Conservation (phyloP, 2,329 filamentous ascomycete species). For the Zopfia rhizophila region DNA sequence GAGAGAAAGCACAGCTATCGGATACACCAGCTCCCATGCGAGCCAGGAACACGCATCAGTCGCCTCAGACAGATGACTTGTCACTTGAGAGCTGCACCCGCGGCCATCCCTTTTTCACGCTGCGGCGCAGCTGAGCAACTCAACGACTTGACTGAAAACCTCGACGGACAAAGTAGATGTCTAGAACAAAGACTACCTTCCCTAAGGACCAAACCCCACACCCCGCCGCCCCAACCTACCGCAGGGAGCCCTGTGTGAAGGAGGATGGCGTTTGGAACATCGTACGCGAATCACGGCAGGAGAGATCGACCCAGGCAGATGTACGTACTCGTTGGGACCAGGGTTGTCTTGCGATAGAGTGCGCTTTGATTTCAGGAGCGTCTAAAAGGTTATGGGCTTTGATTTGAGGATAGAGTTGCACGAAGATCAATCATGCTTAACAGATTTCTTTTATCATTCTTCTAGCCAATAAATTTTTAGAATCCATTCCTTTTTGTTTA, state of each 20-base stretch:
- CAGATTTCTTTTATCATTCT: conserved; percentile 17
- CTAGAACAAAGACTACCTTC: conserved; percentile 4
- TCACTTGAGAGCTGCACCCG: conserved; percentile 9
- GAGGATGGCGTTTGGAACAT: background rate
- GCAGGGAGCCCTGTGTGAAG: conserved; percentile 5
- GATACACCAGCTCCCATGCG: background rate
- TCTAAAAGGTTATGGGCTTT: background rate
- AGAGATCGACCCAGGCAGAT: conserved; percentile 4
- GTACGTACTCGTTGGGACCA: conserved; percentile 5
- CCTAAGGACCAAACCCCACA: background rate
- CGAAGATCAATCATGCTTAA: background rate
- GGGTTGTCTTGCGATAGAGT: conserved; percentile 21
- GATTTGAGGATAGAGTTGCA: conserved; percentile 1
- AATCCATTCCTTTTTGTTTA: no score
- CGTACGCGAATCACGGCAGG: conserved; percentile 27
- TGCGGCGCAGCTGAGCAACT: conserved; percentile 7
- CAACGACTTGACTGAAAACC: conserved; percentile 2
- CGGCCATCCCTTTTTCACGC: conserved; percentile 21
- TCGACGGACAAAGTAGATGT: conserved; percentile 22
- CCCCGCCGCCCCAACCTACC: background rate
- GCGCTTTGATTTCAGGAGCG: conserved; percentile 1
- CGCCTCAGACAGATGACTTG: conserved; percentile 20
- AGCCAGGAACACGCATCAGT: conserved; percentile 2
- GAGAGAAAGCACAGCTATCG: background rate
- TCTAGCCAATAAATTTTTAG: conserved; percentile 25